These are phyloP conservation scores for Hymenoscyphus salicellus DNA, from an alignment of 2,329 filamentous ascomycete species.

Conservation along the genomic window DNA sequence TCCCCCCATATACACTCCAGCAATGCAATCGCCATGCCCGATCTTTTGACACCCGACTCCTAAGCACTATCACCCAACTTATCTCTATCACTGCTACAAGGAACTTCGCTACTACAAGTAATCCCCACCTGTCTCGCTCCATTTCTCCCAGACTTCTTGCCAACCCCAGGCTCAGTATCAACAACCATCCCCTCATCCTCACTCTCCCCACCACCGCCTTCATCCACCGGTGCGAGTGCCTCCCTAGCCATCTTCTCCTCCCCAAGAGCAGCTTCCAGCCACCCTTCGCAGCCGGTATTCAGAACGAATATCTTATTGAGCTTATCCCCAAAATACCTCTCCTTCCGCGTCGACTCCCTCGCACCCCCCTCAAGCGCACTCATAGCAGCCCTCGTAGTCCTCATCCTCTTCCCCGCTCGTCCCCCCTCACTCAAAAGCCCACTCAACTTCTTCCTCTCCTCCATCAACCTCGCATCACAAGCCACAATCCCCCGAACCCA, in stretches of 20 bases:
- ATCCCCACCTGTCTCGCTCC: background rate
- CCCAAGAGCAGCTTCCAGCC: slow-evolving; percentile 26
- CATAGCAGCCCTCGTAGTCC: slow-evolving; percentile 71
- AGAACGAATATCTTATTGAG: slow-evolving; percentile 62
- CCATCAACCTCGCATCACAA: slow-evolving; percentile 69
- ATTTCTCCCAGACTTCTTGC: background rate
- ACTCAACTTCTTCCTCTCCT: slow-evolving; percentile 61
- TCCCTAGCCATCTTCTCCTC: slow-evolving; percentile 1
- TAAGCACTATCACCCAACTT: background rate
- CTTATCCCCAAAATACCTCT: slow-evolving; percentile 66
- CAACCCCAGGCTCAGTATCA: background rate
- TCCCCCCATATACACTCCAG: too few species aligned
- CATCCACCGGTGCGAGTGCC: background rate
- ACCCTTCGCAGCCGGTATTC: slow-evolving; percentile 51
- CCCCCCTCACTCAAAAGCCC: slow-evolving; percentile 60
- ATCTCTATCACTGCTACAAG: background rate
- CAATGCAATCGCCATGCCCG: too few species aligned
- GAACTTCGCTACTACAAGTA: background rate
- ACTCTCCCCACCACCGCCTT: background rate
- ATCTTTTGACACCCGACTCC: too few species aligned
- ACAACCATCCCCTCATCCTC: background rate
- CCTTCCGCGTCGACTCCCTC: slow-evolving; percentile 62
- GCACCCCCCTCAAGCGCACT: slow-evolving; percentile 75
- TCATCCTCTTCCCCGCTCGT: slow-evolving; percentile 53
- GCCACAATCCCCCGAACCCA: slow-evolving; percentile 84